Conservation (phyloP, 176 grass and related monocot species). For the Juncus inflexus region DNA sequence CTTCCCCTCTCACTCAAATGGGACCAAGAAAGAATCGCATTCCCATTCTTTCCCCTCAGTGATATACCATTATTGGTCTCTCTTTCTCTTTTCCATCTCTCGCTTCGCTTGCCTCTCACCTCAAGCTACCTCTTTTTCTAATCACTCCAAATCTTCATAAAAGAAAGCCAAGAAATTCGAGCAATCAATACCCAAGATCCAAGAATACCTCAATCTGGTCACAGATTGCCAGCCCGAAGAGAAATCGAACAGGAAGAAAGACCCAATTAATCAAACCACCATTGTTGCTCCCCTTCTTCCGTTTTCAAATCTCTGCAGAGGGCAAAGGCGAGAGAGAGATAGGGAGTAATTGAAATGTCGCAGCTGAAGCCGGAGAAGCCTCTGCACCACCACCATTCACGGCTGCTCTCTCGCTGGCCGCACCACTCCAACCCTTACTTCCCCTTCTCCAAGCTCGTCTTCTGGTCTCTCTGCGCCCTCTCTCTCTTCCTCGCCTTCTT, state of each 20-base stretch:
- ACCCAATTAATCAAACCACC: constrained; percentile 10
- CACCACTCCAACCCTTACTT: constrained; percentile 38
- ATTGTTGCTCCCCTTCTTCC: constrained; percentile 8
- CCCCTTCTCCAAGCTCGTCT: constrained; percentile 59
- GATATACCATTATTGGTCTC: background rate
- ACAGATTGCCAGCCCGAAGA: background rate
- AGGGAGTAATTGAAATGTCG: constrained; percentile 31
- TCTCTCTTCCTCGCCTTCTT: constrained; percentile 70
- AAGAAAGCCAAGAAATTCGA: constrained; percentile 21
- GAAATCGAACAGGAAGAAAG: constrained; percentile 16
- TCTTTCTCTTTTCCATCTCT: constrained; percentile 9
- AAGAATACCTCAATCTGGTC: constrained; percentile 1
- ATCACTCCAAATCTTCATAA: constrained; percentile 14
- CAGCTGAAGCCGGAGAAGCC: constrained; percentile 53
- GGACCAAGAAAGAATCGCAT: constrained; percentile 17
- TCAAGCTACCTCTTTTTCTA: constrained; percentile 5
- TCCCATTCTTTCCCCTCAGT: constrained; percentile 1
- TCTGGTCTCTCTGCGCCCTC: constrained; percentile 76
- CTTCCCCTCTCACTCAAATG: no score
- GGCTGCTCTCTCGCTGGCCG: constrained; percentile 56
- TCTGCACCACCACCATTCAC: constrained; percentile 78
- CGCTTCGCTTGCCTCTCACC: constrained; percentile 21
- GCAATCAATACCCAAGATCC: constrained; percentile 16
- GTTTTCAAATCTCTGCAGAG: constrained; percentile 8
- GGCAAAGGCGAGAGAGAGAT: background rate